These are phyloP conservation scores for Wickerhamiella azyma DNA, from an alignment of 805 yeast genomes.

Conservation along the genomic window DNA sequence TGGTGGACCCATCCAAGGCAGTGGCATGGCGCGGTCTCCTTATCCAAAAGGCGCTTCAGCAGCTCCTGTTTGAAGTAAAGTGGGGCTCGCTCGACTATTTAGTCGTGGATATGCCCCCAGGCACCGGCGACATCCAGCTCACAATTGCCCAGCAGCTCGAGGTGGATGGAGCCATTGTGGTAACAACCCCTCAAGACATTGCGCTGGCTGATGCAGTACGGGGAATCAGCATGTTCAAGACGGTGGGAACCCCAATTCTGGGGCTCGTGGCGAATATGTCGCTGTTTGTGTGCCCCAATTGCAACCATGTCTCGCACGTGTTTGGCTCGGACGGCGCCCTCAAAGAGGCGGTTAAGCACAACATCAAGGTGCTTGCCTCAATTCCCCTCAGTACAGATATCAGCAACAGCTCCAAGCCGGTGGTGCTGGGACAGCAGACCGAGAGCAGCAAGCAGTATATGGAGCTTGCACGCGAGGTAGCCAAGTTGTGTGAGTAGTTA, in stretches of 20 bases:
- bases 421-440: slow-evolving; percentile 16
- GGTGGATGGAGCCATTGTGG: slow-evolving; percentile 69
- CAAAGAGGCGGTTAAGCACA: slow-evolving; percentile 34
- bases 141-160: slow-evolving; percentile 68
- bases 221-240: slow-evolving; percentile 66
- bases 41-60: slow-evolving; percentile 80
- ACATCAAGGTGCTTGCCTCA: slow-evolving; percentile 43
- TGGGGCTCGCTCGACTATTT: slow-evolving; percentile 58
- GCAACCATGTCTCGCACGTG: slow-evolving; percentile 56
- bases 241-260: slow-evolving; percentile 54
- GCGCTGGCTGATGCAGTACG: slow-evolving; percentile 69
- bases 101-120: slow-evolving; percentile 80
- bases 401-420: slow-evolving; percentile 53
- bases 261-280: slow-evolving; percentile 83
- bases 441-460: slow-evolving; percentile 8
- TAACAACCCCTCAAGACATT: slow-evolving; percentile 76
- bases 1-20: slow-evolving; percentile 48
- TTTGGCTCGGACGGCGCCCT: slow-evolving; percentile 58
- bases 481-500: neutral
- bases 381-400: slow-evolving; percentile 54
- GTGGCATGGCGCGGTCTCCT: slow-evolving; percentile 78
- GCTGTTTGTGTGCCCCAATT: slow-evolving; percentile 58
- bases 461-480: slow-evolving; percentile 12
- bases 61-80: slow-evolving; percentile 65
- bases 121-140: slow-evolving; percentile 79